Base-by-base conservation (phyloP, 768 basidiomycete species). In the Suillus brevipes region DNA sequence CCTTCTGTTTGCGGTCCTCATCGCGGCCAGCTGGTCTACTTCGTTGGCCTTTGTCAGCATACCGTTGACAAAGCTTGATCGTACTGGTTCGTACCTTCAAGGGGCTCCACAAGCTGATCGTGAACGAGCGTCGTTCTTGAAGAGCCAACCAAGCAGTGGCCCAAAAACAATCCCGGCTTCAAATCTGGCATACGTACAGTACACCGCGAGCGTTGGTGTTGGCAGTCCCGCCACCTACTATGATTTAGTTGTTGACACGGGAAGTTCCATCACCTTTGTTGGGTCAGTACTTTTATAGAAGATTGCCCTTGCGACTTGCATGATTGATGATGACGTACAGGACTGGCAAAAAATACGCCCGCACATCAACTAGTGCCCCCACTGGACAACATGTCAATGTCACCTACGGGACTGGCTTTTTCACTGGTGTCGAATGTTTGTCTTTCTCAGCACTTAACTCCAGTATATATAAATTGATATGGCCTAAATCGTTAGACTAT, bases 361-460 rank as follows among this genome's bases (percentile, higher is more conserved):
- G 50, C 28, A 75, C 73, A 12, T 58, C 65, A 23, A 75, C 71
- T 2, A 73, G 72, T 61, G 62, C 67, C 18, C 55, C 69, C 34
- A 77, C 75, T 16, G 76, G 75, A 5, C 16, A 70, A 40, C 3
- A n/a, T 4, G 64, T 74, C 25, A 63, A 25, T 3, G 55, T 63
- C 4, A 60, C 52, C 9, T 74, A 63, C 58, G 68, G 70, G 4
- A 0, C 1, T 1, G 73, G 64, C 10, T 61, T 36, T 50, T 64
- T 77, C 52, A 40, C 40, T 73, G 80, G 82, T 25, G 72, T 70
- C 43, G 81, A 82, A 66, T 84, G 71, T 72, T 42, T 47, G 63
- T 13, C 45, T 10, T 38, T 18, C 34, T 3, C 47, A 8, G 16
- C 34, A 6, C 20, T 18, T 57, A 28, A 20, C 25, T 56, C 13